Base-by-base conservation (phyloP, 2,329 filamentous ascomycete species). In the Xylariomycetidae sp. region DNA sequence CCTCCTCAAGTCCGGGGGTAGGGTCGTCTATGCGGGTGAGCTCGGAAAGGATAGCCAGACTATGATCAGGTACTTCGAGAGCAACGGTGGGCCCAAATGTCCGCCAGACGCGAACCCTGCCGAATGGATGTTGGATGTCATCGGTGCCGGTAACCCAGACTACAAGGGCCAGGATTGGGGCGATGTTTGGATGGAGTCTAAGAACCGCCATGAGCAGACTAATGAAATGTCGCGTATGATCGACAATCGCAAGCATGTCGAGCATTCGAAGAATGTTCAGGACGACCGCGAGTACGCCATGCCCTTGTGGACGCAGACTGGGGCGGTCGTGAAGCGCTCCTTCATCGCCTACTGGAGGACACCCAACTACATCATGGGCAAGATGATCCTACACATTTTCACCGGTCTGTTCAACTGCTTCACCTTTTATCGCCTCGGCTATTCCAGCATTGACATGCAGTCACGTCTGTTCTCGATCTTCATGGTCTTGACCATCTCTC, bases 391-490 rank as follows among this genome's bases (percentile, higher is more conserved):
- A 1, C 74, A 79, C 33, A 69, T 81, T 30, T 60, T 77, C 31
- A 76, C 72, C 0, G 79, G 75, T 2, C 66, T 84, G 14, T 82
- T 85, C 62, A 83, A 82, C 44, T 75, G 73, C 12, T 82, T 85
- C 48, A 83, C 81, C 0, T 86, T 85, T 50, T 84, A 72, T 63
- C 66, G 77, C 38, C 56, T 82, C 1, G 69, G 69, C 0, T 64
- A 71, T 33, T 66, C 69, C 5, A 61, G 64, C 2, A 69, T 77
- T 36, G 79, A 81, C 46, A 74, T 82, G 57, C 80, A 84, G 53
- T 82, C 78, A 30, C 71, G 81, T 9, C 68, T 89, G 5, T 89
- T 90, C 60, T 80, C 81, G 6, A 67, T 82, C 37, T 90, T 89
- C 59, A 79, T 88, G 70, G 82, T 81, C 0, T 64, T 89, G 5